phyloP scores from a whole-genome alignment of 768 basidiomycete genomes.

The Lenzites betulinus region DNA sequence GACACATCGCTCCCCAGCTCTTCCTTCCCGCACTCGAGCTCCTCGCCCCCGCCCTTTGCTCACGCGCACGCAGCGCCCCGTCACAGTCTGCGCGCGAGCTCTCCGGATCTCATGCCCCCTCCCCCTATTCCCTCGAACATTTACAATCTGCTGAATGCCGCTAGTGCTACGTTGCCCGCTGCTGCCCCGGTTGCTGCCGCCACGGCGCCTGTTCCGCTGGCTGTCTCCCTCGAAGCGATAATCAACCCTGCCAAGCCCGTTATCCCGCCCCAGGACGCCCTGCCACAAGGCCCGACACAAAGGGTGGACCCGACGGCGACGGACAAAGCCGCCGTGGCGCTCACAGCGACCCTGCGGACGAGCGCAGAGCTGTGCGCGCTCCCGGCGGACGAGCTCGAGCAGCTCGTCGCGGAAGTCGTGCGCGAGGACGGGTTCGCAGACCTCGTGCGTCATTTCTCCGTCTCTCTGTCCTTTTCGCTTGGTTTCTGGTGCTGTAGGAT shows the following conservation, averaged over 20 bases:
- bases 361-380: slow-evolving; percentile 55
- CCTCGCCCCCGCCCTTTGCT: neutral
- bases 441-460: slow-evolving; percentile 59
- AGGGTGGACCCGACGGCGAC: too few relatives aligned
- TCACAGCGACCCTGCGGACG: slow-evolving; percentile 45
- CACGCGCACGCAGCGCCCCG: neutral
- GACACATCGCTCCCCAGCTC: slow-evolving; percentile 12
- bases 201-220: neutral
- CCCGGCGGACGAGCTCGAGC: slow-evolving; percentile 53
- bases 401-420: slow-evolving; percentile 59
- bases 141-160: slow-evolving; percentile 2
- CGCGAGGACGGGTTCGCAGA: slow-evolving; percentile 76
- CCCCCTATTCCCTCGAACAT: slow-evolving; percentile 11
- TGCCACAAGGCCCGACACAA: too few relatives aligned
- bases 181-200: too few relatives aligned
- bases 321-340: too few relatives aligned
- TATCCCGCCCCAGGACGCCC: too few relatives aligned
- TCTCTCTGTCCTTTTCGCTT: neutral
- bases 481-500: neutral
- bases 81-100: neutral
- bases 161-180: neutral
- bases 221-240: neutral
- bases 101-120: slow-evolving; percentile 16
- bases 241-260: too few relatives aligned
- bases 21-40: slow-evolving; percentile 6